phyloP scores from a whole-genome alignment of 495 filamentous ascomycete species.

The Margaritispora aquatica region DNA sequence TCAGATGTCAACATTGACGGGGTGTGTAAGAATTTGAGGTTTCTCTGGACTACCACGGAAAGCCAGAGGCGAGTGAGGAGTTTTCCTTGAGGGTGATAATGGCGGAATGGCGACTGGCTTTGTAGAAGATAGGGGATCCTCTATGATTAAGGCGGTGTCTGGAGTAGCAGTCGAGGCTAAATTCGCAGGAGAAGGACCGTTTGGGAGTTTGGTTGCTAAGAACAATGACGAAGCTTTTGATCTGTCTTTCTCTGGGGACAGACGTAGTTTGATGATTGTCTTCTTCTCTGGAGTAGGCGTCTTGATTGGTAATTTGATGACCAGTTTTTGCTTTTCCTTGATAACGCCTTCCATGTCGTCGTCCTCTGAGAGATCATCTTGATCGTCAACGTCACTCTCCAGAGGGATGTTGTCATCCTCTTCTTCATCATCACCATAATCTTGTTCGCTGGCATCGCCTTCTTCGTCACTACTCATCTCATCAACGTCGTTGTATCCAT shows the following conservation, averaged over 20 bases:
- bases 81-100: constrained; percentile 3
- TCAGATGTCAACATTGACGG: constrained; percentile 26
- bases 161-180: background rate
- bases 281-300: constrained; percentile 24
- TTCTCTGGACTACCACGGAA: constrained; percentile 49
- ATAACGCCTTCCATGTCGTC: constrained; percentile 48
- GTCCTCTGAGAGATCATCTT: constrained; percentile 41
- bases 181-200: background rate
- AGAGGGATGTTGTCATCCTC: constrained; percentile 57
- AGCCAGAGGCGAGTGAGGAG: constrained; percentile 34
- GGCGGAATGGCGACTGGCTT: constrained; percentile 6
- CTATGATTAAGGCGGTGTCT: background rate
- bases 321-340: constrained; percentile 48
- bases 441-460: constrained; percentile 53
- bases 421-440: constrained; percentile 67
- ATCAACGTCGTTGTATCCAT: constrained; percentile 47
- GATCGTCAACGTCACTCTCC: constrained; percentile 56
- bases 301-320: constrained; percentile 57
- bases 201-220: background rate
- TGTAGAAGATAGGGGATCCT: constrained; percentile 1
- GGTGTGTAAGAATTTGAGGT: constrained; percentile 27
- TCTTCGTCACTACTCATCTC: constrained; percentile 64
- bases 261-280: constrained; percentile 12
- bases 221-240: background rate
- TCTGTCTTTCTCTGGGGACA: constrained; percentile 15